These are phyloP conservation scores for Dalbergia oliveri DNA, from an alignment of 306 rosid species.

Conservation along the genomic window DNA sequence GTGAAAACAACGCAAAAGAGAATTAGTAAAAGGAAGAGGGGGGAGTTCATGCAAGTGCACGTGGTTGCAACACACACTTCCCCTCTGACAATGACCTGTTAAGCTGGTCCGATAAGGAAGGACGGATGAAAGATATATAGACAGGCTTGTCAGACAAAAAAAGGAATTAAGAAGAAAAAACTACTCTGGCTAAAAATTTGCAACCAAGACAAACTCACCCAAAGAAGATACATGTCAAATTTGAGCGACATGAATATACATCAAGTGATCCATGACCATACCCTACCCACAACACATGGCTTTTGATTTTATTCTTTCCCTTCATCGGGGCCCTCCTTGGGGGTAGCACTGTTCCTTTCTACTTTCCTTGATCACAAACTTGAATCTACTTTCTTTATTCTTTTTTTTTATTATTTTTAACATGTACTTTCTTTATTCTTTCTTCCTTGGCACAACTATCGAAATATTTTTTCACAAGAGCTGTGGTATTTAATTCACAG, in stretches of 20 bases:
- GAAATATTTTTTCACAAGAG: too few relatives aligned
- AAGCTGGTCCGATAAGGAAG: background rate
- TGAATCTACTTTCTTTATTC: background rate
- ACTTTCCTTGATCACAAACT: background rate
- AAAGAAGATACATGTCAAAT: background rate
- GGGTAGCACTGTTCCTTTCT: background rate
- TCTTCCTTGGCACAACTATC: background rate
- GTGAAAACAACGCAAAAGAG: background rate
- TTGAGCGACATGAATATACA: background rate
- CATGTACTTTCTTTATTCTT: background rate
- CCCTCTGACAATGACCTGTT: background rate
- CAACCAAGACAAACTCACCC: background rate
- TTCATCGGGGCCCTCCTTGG: background rate
- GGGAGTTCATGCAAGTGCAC: constrained; percentile 36
- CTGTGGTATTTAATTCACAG: too few relatives aligned
- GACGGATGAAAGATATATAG: background rate
- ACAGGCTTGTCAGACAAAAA: background rate
- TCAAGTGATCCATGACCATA: background rate
- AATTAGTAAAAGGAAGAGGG: background rate
- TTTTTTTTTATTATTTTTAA: too few relatives aligned
- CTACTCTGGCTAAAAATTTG: too few relatives aligned
- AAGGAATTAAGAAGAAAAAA: too few relatives aligned
- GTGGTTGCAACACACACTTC: constrained; percentile 31
- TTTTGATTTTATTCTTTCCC: background rate
- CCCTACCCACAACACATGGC: background rate